These are phyloP conservation scores for Alnus rubra DNA, from an alignment of 306 rosid species.

Conservation along the genomic window DNA sequence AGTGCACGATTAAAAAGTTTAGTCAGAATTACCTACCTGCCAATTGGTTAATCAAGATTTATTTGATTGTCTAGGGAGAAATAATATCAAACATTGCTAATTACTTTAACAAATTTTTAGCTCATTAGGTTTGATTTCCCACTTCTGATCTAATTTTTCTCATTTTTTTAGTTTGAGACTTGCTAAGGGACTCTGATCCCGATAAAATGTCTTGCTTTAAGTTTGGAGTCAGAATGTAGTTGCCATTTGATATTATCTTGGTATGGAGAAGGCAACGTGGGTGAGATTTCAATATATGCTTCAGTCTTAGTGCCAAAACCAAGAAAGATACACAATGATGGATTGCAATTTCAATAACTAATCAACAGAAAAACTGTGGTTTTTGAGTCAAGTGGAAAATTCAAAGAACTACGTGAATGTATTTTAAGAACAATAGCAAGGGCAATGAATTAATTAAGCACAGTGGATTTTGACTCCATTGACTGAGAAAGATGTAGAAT, in stretches of 20 bases:
- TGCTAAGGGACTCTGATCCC: background rate
- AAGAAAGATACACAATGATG: background rate
- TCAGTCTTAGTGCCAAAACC: background rate
- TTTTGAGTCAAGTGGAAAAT: background rate
- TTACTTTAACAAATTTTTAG: background rate
- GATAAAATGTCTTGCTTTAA: constrained; percentile 5
- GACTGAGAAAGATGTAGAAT: constrained; percentile 4
- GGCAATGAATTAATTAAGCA: background rate
- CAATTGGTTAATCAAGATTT: background rate
- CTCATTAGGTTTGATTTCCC: background rate
- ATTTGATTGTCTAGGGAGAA: background rate
- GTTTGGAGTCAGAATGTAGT: background rate
- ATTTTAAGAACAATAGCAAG: background rate
- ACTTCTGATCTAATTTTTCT: background rate
- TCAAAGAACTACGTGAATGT: background rate
- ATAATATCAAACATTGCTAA: background rate
- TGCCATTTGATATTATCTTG: constrained; percentile 20
- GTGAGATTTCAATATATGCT: constrained; percentile 8
- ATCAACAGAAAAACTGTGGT: background rate
- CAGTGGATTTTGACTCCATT: constrained; percentile 7
- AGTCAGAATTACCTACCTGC: background rate
- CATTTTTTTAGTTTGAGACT: background rate
- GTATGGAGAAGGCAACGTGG: constrained; percentile 12
- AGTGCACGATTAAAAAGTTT: too few relatives aligned
- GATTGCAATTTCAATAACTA: background rate